Evolutionary conservation across 768 basidiomycete genomes (phyloP).

Genomic region (Tulasnella sp.): DNA sequence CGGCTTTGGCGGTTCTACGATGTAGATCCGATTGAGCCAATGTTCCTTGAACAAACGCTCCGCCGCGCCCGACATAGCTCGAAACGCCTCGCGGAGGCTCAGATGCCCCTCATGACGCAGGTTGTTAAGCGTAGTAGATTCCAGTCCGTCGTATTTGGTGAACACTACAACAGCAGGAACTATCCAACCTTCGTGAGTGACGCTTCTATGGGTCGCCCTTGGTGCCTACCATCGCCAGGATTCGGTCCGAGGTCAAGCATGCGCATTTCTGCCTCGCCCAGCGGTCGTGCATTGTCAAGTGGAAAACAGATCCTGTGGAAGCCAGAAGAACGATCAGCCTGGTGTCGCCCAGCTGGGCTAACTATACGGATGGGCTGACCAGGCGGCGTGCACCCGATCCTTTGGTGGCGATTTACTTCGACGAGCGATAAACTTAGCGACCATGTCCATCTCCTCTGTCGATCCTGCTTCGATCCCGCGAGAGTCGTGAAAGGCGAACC

Average conservation of each 20-base stretch:
- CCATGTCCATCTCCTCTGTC: slow-evolving; percentile 24
- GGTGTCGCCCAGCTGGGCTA: background rate
- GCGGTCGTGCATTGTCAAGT: slow-evolving; percentile 24
- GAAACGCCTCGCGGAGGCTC: too few species aligned
- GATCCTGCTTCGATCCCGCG: slow-evolving; percentile 33
- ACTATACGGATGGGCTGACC: slow-evolving; percentile 22
- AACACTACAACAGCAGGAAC: slow-evolving; percentile 34
- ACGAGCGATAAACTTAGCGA: slow-evolving; percentile 27
- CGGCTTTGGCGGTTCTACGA: too few species aligned
- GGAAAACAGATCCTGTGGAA: slow-evolving; percentile 33
- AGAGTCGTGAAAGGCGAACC: slow-evolving; percentile 37
- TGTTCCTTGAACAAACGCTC: too few species aligned
- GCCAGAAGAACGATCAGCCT: background rate
- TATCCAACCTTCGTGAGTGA: slow-evolving; percentile 15
- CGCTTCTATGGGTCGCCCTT: too few species aligned
- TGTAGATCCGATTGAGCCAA: too few species aligned
- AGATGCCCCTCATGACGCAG: too few species aligned
- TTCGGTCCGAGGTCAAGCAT: slow-evolving; percentile 29
- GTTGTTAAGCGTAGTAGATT: too few species aligned
- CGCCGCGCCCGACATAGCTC: too few species aligned
- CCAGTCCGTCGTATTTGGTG: slow-evolving; percentile 30
- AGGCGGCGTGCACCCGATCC: slow-evolving; percentile 34
- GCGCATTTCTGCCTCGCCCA: slow-evolving; percentile 25
- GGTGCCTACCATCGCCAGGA: slow-evolving; percentile 17
- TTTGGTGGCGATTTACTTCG: slow-evolving; percentile 10